Percentiles rank a stretch among this genome's conserved stretches.
These are phyloP conservation scores for Cyclotella atomus DNA, from an alignment of 108 stramenopile species.

Conservation along the genomic window DNA sequence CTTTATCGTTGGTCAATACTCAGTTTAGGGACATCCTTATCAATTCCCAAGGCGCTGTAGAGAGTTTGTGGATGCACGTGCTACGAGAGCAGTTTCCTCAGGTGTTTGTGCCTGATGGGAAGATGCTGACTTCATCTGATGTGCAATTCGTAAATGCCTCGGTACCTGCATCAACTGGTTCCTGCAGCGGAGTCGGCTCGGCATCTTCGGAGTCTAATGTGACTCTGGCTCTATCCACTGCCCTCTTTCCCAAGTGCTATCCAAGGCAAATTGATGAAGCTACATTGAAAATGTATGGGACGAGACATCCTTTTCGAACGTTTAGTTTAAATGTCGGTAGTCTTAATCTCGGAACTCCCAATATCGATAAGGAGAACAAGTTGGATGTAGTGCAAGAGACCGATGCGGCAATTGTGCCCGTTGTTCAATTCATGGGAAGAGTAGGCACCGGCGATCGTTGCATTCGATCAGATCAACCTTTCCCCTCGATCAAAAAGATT, in stretches of 20 bases:
- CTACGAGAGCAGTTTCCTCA: constrained; percentile 4
- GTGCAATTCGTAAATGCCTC: constrained; percentile 13
- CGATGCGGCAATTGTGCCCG: background rate
- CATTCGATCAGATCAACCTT: constrained; percentile 65
- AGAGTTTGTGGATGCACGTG: constrained; percentile 14
- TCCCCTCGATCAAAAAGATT: constrained; percentile 26
- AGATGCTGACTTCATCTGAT: background rate
- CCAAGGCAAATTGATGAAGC: constrained; percentile 12
- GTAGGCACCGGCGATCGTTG: constrained; percentile 76
- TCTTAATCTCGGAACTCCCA: too few species aligned
- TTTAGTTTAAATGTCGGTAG: background rate
- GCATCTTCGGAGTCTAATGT: background rate
- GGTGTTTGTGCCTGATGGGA: background rate
- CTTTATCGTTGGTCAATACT: background rate
- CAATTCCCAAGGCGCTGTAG: background rate
- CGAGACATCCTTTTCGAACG: background rate
- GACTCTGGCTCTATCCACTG: constrained; percentile 18
- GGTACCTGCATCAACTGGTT: background rate
- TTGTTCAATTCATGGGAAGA: constrained; percentile 61
- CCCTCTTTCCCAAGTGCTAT: constrained; percentile 16
- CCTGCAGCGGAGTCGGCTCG: background rate
- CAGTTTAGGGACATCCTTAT: background rate
- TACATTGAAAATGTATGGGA: constrained; percentile 7
- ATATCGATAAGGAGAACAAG: background rate
- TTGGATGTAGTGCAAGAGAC: background rate